These are phyloP conservation scores for Paecilomyces niveus DNA, from an alignment of 2,329 filamentous ascomycete species.

Conservation along the genomic window DNA sequence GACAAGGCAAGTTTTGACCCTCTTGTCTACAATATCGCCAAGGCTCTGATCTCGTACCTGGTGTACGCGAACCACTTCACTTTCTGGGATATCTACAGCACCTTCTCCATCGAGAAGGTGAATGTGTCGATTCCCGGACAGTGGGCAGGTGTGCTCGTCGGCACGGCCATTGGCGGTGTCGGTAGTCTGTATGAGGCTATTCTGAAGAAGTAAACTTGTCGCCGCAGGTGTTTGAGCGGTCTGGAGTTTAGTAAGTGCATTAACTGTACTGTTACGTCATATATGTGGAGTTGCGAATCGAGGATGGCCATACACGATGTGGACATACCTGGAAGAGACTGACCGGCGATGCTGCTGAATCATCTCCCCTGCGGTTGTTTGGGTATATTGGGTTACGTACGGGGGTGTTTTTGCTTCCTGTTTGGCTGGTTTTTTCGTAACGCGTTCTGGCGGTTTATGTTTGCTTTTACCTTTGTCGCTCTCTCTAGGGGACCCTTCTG, in stretches of 20 bases:
- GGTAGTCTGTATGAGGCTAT: conserved; percentile 42
- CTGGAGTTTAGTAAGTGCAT: not conserved
- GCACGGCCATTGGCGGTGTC: conserved; percentile 33
- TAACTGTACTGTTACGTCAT: not conserved
- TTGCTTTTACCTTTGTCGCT: too few species aligned
- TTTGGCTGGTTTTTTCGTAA: not conserved
- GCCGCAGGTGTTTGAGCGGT: conserved; percentile 1
- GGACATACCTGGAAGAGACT: not conserved
- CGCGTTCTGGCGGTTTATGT: too few species aligned
- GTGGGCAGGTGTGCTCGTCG: conserved; percentile 32
- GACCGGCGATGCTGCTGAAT: not conserved
- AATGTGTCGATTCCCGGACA: conserved; percentile 32
- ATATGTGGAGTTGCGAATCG: not conserved
- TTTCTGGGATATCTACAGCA: conserved; percentile 30
- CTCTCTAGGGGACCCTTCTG: too few species aligned
- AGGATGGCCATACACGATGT: not conserved
- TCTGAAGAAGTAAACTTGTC: conserved; percentile 28
- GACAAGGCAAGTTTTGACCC: conserved; percentile 57
- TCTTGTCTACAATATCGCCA: conserved; percentile 81
- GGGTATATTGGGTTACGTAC: not conserved
- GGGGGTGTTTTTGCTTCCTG: not conserved
- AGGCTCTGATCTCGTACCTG: conserved; percentile 73
- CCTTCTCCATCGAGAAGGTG: conserved; percentile 29
- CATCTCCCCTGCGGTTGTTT: not conserved
- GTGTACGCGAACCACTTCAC: conserved; percentile 57